Evolutionary conservation across 192 early-diverging fungal genomes (phyloP).

Genomic region (Jimgerdemannia flammicorona): DNA sequence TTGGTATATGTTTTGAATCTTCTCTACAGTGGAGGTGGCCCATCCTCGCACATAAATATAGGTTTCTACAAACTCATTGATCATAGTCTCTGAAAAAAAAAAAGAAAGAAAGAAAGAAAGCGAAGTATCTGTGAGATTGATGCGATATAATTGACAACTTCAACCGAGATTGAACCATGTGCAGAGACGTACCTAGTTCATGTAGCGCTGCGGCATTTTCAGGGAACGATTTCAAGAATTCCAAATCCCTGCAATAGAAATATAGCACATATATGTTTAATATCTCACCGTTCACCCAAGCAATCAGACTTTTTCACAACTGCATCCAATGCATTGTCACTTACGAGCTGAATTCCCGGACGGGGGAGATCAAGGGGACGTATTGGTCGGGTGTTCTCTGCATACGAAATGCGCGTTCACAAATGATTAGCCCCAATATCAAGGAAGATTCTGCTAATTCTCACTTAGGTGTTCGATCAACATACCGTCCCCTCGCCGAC

Average conservation of each 20-base stretch:
- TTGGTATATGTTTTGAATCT: conserved; percentile 41
- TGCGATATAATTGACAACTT: not conserved
- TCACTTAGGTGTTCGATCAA: not conserved
- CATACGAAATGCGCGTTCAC: conserved; percentile 7
- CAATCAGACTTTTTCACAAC: conserved; percentile 17
- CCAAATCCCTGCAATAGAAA: conserved; percentile 35
- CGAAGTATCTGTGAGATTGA: not conserved
- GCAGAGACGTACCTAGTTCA: conserved; percentile 24
- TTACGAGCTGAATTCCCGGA: conserved; percentile 18
- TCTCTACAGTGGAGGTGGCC: conserved; percentile 40
- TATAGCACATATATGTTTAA: not conserved
- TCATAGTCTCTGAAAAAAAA: too few relatives aligned
- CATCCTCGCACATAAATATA: conserved; percentile 55
- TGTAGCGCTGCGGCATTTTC: conserved; percentile 30
- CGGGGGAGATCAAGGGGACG: conserved; percentile 11
- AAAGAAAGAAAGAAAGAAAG: too few relatives aligned
- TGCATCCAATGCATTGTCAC: conserved; percentile 17
- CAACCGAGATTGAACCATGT: not conserved
- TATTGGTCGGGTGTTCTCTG: conserved; percentile 1
- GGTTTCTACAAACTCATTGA: conserved; percentile 45
- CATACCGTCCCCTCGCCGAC: conserved; percentile 37
- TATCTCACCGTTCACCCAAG: conserved; percentile 1
- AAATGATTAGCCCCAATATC: conserved; percentile 7
- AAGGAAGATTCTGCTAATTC: conserved; percentile 2
- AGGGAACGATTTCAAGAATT: conserved; percentile 38